A percentile compares a stretch with the other conserved stretches of the same genome.
phyloP scores from a whole-genome alignment of 2,329 filamentous ascomycete species.

The Fusarium drepaniforme region DNA sequence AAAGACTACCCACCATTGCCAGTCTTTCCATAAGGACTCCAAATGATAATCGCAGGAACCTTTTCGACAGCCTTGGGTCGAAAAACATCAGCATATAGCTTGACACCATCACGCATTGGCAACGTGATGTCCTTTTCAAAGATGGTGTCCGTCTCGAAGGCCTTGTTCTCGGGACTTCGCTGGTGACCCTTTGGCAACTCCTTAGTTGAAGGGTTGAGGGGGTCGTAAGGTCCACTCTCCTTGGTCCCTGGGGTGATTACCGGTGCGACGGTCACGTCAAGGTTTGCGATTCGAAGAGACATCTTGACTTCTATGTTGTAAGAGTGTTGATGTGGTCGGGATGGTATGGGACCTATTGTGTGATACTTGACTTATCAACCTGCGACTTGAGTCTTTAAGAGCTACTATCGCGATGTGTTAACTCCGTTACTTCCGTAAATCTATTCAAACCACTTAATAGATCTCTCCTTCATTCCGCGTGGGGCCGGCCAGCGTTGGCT shows the following conservation, averaged over 20 bases:
- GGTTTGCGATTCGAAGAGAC: slow-evolving; percentile 2
- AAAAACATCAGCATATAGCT: slow-evolving; percentile 9
- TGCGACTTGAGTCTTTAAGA: neutral
- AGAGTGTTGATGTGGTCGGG: neutral
- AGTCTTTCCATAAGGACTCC: slow-evolving; percentile 16
- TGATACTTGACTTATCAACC: neutral
- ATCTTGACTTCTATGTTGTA: neutral
- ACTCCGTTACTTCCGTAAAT: neutral
- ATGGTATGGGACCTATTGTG: neutral
- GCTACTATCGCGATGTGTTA: neutral
- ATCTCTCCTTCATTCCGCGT: neutral
- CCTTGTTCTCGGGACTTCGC: neutral
- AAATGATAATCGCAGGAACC: slow-evolving; percentile 2
- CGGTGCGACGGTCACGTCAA: neutral
- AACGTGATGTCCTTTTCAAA: slow-evolving; percentile 12
- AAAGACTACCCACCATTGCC: slow-evolving; percentile 1
- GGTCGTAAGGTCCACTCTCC: slow-evolving; percentile 2
- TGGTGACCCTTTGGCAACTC: neutral
- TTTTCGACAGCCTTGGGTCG: neutral
- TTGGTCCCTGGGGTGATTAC: slow-evolving; percentile 6
- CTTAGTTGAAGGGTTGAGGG: neutral
- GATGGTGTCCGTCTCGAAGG: slow-evolving; percentile 5
- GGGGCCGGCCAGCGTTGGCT: neutral
- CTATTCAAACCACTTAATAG: neutral
- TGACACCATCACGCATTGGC: slow-evolving; percentile 10